A percentile compares a stretch with the other conserved stretches of the same genome.
These are phyloP conservation scores for Cucumis melo DNA, from an alignment of 306 rosid species.

Conservation along the genomic window DNA sequence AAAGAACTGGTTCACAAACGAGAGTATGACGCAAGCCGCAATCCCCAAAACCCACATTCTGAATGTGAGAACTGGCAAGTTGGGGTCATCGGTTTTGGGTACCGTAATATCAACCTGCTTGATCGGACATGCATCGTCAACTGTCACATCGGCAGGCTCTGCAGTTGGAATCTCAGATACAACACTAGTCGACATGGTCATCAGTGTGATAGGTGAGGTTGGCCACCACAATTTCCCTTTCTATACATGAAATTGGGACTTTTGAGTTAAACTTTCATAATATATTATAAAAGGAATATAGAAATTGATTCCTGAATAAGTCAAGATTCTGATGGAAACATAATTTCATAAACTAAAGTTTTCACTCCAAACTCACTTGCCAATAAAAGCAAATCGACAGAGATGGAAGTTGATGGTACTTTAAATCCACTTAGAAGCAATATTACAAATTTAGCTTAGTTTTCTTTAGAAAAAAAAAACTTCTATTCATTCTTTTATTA, in stretches of 20 bases:
- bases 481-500: no score
- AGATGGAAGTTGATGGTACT: no score
- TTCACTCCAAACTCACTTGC: no score
- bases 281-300: no score
- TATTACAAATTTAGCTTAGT: no score
- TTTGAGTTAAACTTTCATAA: no score
- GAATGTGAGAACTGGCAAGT: slow-evolving; percentile 48
- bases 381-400: no score
- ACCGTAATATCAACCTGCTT: slow-evolving; percentile 67
- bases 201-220: neutral
- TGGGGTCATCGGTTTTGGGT: slow-evolving; percentile 65
- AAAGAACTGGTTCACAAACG: slow-evolving; percentile 81
- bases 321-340: no score
- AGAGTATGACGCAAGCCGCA: slow-evolving; percentile 41
- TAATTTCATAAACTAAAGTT: no score
- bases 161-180: slow-evolving; percentile 7
- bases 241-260: neutral
- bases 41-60: slow-evolving; percentile 88
- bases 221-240: neutral
- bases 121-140: slow-evolving; percentile 24
- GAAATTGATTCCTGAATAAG: no score
- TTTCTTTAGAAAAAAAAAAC: no score
- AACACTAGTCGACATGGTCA: neutral
- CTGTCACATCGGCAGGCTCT: neutral
- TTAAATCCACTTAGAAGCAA: no score